Base-by-base conservation (phyloP, 257 asterid species). In the Solanum okadae region DNA sequence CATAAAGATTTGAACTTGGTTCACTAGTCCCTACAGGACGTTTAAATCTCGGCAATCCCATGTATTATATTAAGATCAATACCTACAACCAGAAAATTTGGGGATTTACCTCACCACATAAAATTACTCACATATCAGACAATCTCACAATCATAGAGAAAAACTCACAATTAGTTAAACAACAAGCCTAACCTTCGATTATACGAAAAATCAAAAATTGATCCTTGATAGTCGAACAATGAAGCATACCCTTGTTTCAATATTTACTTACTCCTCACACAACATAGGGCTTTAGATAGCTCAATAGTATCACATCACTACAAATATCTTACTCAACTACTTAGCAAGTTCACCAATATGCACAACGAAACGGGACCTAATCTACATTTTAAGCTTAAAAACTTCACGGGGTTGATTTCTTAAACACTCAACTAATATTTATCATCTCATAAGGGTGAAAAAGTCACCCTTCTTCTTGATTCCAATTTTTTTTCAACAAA, bases 1-100 rank as follows among this genome's bases (percentile, higher is more conserved):
- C 98, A 76, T 91, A 97, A 31, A 97, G 95, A 90, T 96, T 97
- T 78, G 97, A 93, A 87, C 98, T 96, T 15, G 87, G 88, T 14
- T 88, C 93, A 5, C 84, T 85, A 9, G 83, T 90, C 85, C 93
- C 92, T 85, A 90, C 92, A 84, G 98, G 99, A 83, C 95, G 91
- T 12, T 89, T 89, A 89, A 97, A 96, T 91, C 97, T 96, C 3
- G 94, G 96, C 88, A 94, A 88, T 85, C 96, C 98, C 99, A 96
- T 96, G 20, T 13, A 18, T 23, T 86, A 52, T 23, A 40, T 23
- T 86, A 34, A 23, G 75, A 49, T 82, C 86, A 31, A 46, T 49
- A 52, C 88, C 84, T 86, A 73, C 88, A 86, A 86, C 44, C 9
- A 16, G 68, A 86, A 40, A 86, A 2, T 27, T 9, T 68, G 38